Evolutionary conservation across 768 basidiomycete species (phyloP).

Genomic region (Albatrellus ellisii): DNA sequence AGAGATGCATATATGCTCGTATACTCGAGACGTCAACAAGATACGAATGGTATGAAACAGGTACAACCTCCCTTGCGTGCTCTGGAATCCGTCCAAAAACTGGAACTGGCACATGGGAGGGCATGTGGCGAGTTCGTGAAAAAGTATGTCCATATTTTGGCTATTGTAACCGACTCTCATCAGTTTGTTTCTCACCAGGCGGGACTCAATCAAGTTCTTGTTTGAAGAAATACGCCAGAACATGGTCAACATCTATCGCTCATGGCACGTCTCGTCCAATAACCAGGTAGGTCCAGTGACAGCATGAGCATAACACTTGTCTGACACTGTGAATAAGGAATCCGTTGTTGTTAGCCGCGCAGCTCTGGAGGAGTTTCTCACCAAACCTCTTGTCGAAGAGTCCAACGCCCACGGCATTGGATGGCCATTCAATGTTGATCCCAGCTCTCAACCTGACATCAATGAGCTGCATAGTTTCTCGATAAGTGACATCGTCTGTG

Average conservation of each 20-base stretch:
- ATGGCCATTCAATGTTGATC: not conserved
- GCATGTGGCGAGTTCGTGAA: constrained; percentile 35
- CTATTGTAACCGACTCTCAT: not conserved
- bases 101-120: constrained; percentile 44
- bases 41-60: not conserved
- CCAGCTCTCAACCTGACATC: not conserved
- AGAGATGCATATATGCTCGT: constrained; percentile 95
- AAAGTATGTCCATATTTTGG: constrained; percentile 26
- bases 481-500: constrained; percentile 42
- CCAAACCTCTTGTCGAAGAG: constrained; percentile 4
- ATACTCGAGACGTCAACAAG: constrained; percentile 37
- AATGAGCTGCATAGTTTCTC: constrained; percentile 26
- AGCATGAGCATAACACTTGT: not conserved
- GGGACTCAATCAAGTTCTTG: constrained; percentile 24
- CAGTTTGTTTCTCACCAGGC: constrained; percentile 24
- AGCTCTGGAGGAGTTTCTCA: constrained; percentile 36
- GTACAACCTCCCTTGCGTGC: constrained; percentile 43
- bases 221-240: constrained; percentile 40
- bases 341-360: constrained; percentile 46
- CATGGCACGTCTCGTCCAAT: constrained; percentile 40
- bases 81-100: constrained; percentile 32
- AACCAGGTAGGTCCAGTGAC: constrained; percentile 29
- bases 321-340: constrained; percentile 25
- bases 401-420: not conserved
- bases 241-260: constrained; percentile 46